These are phyloP conservation scores for Mucuna pruriens DNA, from an alignment of 306 rosid species.

Conservation along the genomic window DNA sequence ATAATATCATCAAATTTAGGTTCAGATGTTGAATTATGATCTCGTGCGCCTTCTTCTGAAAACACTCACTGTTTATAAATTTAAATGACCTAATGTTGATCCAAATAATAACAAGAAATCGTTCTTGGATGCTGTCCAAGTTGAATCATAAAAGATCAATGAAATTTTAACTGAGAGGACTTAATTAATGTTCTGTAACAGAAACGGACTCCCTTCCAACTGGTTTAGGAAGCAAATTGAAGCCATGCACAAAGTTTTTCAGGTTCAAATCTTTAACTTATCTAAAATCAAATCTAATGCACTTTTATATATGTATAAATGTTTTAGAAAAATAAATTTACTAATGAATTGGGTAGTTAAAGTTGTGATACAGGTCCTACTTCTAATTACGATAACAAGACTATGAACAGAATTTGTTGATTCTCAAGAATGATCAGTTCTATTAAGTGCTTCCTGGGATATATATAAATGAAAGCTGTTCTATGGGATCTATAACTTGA, in stretches of 20 bases:
- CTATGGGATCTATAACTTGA: conserved; percentile 52
- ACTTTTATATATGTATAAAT: conserved; percentile 50
- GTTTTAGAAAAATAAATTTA: conserved; percentile 49
- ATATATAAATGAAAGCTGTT: conserved; percentile 55
- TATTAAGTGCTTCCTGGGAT: conserved; percentile 53
- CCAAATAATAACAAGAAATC: conserved; percentile 26
- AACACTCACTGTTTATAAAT: background rate
- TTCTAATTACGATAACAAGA: conserved; percentile 75
- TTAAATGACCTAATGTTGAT: conserved; percentile 1
- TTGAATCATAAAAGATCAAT: conserved; percentile 53
- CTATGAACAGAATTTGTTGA: conserved; percentile 68
- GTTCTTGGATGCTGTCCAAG: conserved; percentile 46
- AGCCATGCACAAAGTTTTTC: conserved; percentile 99
- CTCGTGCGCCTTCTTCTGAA: background rate
- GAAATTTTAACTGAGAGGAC: conserved; percentile 70
- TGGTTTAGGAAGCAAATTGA: conserved; percentile 98
- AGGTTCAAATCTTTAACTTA: conserved; percentile 95
- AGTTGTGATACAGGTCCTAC: conserved; percentile 86
- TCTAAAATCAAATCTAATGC: conserved; percentile 73
- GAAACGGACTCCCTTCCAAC: conserved; percentile 82
- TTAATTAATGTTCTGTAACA: conserved; percentile 93
- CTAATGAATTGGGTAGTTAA: conserved; percentile 72
- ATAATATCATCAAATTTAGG: background rate
- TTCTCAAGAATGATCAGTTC: conserved; percentile 53
- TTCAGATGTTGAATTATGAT: background rate